Conservation (phyloP, 768 basidiomycete genomes). For the Tylopilus vinaceipallidus region DNA sequence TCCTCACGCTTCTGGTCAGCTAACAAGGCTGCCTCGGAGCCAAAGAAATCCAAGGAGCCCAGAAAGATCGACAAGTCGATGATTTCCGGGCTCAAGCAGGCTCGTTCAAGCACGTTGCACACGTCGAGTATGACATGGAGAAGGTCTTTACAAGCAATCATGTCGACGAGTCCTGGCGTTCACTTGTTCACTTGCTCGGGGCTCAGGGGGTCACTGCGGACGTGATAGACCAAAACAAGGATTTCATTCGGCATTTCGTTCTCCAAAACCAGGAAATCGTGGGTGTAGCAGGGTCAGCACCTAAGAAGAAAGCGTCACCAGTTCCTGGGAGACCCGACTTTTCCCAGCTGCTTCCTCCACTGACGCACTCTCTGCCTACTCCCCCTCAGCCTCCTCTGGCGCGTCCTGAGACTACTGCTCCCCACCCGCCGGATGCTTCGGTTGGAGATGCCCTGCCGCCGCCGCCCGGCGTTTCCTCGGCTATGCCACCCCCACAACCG, state of each 20-base stretch:
- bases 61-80: constrained; percentile 90
- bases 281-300: constrained; percentile 37
- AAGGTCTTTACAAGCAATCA: constrained; percentile 83
- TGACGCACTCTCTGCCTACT: constrained; percentile 30
- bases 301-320: constrained; percentile 42
- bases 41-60: constrained; percentile 57
- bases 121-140: constrained; percentile 91
- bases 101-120: constrained; percentile 86
- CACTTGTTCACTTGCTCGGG: constrained; percentile 65
- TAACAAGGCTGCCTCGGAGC: constrained; percentile 49
- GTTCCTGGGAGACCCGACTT: constrained; percentile 33
- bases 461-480: constrained; percentile 27
- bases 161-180: constrained; percentile 88
- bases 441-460: constrained; percentile 36
- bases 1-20: constrained; percentile 17
- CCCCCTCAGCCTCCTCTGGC: constrained; percentile 31
- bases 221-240: constrained; percentile 73
- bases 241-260: constrained; percentile 86
- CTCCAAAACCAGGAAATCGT: constrained; percentile 41
- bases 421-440: no score
- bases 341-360: constrained; percentile 20
- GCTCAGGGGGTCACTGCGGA: constrained; percentile 63
- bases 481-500: constrained; percentile 47
- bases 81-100: constrained; percentile 76
- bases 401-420: constrained; percentile 27